These are phyloP conservation scores for Physaria fendleri DNA, from an alignment of 345 rosid genomes.

Conservation along the genomic window DNA sequence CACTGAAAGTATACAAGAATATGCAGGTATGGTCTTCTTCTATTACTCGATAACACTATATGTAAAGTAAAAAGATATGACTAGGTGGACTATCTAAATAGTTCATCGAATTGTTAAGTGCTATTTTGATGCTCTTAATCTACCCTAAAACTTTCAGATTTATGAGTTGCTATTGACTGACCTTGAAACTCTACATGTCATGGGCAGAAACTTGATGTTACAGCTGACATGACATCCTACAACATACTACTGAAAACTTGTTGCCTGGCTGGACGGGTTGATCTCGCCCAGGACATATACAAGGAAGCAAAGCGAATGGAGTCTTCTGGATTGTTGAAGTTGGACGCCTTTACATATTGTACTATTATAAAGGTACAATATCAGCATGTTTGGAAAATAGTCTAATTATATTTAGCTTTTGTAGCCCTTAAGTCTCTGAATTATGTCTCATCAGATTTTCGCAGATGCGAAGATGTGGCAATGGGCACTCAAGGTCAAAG, in stretches of 20 bases:
- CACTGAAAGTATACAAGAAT: slow-evolving; percentile 52
- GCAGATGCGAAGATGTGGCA: slow-evolving; percentile 90
- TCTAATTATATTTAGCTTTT: not conserved
- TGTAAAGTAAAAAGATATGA: not conserved
- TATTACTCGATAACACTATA: not conserved
- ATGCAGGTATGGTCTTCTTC: slow-evolving; percentile 55
- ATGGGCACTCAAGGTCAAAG: slow-evolving; percentile 77
- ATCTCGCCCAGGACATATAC: slow-evolving; percentile 77
- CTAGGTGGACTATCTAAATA: slow-evolving; percentile 4
- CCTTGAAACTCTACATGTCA: slow-evolving; percentile 20
- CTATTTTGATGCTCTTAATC: not conserved
- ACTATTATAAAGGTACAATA: slow-evolving; percentile 70
- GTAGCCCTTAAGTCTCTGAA: not conserved
- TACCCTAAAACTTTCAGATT: not conserved
- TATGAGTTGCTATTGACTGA: not conserved
- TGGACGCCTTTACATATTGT: slow-evolving; percentile 89
- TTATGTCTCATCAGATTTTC: slow-evolving; percentile 52
- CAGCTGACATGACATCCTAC: slow-evolving; percentile 74
- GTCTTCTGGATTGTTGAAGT: slow-evolving; percentile 50
- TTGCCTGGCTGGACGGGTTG: slow-evolving; percentile 75
- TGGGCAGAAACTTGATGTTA: slow-evolving; percentile 57
- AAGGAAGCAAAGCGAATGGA: slow-evolving; percentile 67
- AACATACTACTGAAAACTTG: slow-evolving; percentile 88
- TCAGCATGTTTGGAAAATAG: not conserved
- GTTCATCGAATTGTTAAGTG: not conserved